A percentile compares a stretch with the other conserved stretches of the same genome.
These are phyloP conservation scores for Xanthoconium stramineum DNA, from an alignment of 768 basidiomycete genomes.

Conservation along the genomic window DNA sequence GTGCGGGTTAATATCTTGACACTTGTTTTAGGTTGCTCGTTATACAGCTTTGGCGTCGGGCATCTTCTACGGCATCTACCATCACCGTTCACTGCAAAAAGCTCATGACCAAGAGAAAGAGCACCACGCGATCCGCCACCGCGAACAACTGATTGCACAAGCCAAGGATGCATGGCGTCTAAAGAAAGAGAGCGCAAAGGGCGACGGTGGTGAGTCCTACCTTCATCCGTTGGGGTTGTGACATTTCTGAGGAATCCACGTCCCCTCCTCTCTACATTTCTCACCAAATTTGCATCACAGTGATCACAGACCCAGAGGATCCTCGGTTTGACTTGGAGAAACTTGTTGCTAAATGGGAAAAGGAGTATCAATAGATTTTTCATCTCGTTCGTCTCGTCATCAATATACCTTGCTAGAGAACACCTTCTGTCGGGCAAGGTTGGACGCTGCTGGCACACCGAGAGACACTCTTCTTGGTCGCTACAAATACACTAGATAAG, in stretches of 20 bases:
- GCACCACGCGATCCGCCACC: conserved; percentile 66
- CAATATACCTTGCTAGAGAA: conserved; percentile 30
- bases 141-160: conserved; percentile 75
- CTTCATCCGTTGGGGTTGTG: conserved; percentile 1
- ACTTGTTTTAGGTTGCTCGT: conserved; percentile 71
- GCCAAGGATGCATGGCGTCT: conserved; percentile 91
- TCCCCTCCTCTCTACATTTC: not conserved
- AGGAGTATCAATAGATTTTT: conserved; percentile 52
- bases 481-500: conserved; percentile 9
- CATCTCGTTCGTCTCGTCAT: conserved; percentile 13
- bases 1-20: conserved; percentile 1
- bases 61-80: conserved; percentile 87
- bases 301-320: conserved; percentile 91
- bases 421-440: conserved; percentile 12
- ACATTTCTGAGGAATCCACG: not conserved
- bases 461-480: not conserved
- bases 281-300: conserved; percentile 39
- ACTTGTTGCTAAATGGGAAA: conserved; percentile 73
- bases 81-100: conserved; percentile 86
- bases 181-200: conserved; percentile 57
- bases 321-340: conserved; percentile 96
- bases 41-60: conserved; percentile 89
- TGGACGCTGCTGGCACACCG: conserved; percentile 3
- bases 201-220: conserved; percentile 50
- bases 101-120: conserved; percentile 74